Evolutionary conservation across 1,139 yeast species (phyloP).

Genomic region (Fermentozyma sake): DNA sequence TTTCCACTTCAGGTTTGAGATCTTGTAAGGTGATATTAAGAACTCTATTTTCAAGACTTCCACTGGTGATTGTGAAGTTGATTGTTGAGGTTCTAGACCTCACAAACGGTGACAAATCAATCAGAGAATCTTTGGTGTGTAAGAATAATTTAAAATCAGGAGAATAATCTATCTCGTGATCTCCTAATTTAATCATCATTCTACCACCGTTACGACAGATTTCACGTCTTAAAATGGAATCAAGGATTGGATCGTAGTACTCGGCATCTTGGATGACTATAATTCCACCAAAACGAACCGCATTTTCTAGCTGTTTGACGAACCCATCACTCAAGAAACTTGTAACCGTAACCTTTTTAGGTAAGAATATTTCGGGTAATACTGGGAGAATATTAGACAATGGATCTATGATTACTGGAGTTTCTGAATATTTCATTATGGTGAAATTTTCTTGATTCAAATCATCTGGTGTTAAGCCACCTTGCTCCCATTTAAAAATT

Average conservation of each 20-base stretch:
- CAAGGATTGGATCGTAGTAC: constrained; percentile 67
- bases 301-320: constrained; percentile 68
- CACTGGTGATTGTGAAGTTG: constrained; percentile 68
- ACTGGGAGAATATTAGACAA: constrained; percentile 44
- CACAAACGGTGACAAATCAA: constrained; percentile 50
- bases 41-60: constrained; percentile 61
- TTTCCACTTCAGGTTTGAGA: constrained; percentile 66
- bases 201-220: constrained; percentile 69
- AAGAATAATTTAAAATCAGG: constrained; percentile 58
- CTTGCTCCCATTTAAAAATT: constrained; percentile 46
- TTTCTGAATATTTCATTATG: constrained; percentile 37
- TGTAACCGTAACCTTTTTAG: constrained; percentile 47
- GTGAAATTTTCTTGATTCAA: constrained; percentile 61
- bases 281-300: constrained; percentile 77
- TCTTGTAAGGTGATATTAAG: constrained; percentile 52
- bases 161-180: constrained; percentile 62
- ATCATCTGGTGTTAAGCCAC: constrained; percentile 54
- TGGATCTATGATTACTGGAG: constrained; percentile 74
- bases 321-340: constrained; percentile 75
- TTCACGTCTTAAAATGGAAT: constrained; percentile 59
- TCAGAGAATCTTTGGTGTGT: constrained; percentile 55
- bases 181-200: constrained; percentile 55
- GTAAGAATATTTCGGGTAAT: constrained; percentile 26
- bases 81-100: constrained; percentile 57
- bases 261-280: constrained; percentile 78